Evolutionary conservation across 2,329 filamentous ascomycete genomes (phyloP), one percentile per base, ranked within the genome.

Genomic region (Bertia moriformis): DNA sequence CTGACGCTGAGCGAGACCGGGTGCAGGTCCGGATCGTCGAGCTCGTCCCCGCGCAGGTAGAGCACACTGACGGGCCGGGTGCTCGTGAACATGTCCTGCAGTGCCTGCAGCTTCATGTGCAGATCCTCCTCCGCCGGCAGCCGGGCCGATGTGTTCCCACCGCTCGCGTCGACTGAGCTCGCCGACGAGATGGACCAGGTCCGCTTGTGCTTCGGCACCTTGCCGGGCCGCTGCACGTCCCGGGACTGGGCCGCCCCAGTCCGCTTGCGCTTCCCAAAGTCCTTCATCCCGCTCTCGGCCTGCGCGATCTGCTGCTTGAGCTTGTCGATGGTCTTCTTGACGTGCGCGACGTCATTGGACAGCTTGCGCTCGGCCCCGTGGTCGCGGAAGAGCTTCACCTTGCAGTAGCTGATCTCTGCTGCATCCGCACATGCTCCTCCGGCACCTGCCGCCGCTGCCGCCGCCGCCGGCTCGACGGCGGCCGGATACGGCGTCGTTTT

Each of bases 321-420:
- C 60, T 95, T 96, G 52, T 95, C 89, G 48, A 96, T 95, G 0
- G 83, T 85, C 62, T 95, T 96, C 59, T 93, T 93, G 46, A 96
- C 84, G 51, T 96, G 89, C 0, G 85, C 83, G 5, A 95, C 73
- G 48, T 96, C 89, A 53, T 96, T 96, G 14, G 88, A 88, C 1
- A 96, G 69, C 55, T 96, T 96, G 38, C 89, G 77, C 58, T 96
- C 89, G 0, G 91, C 91, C 18, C 89, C 89, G 50, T 96, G 91
- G 53, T 96, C 89, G 45, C 89, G 76, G 67, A 96, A 96, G 2
- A 96, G 74, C 58, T 96, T 96, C 43, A 95, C 89, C 59, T 93
- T 95, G 69, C 89, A 94, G 58, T 82, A 96, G 57, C 84, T 89
- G 17, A 94, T 78, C 57, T 96, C 88, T 14, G 61, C 54, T 19